Evolutionary conservation across 2,329 filamentous ascomycete genomes (phyloP), one percentile per base, ranked within the genome.

Genomic region (Tympanopsis confertula): DNA sequence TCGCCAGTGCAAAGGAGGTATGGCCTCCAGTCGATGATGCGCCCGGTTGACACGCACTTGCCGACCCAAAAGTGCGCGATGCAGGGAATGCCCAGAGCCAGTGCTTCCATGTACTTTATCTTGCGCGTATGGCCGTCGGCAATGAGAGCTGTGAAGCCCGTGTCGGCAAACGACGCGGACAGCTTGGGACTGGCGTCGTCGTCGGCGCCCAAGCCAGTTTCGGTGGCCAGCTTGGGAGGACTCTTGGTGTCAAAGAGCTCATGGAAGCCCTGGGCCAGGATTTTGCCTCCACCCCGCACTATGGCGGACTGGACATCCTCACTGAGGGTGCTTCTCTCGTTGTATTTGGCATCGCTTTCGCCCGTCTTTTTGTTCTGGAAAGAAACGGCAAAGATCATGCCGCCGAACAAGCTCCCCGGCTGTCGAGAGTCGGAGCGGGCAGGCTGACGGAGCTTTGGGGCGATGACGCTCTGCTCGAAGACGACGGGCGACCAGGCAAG

Each of bases 31-130:
- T 83, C 73, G 1, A 93, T 59, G 0, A 89, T 58, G 5, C 60
- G 53, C 4, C 67, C 64, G 20, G 74, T 73, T 1, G 66, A 57
- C 3, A 89, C 56, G 43, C 85, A 94, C 36, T 82, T 72, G 19
- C 74, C 68, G 35, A 94, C 65, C 89, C 91, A 98, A 39, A 80
- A 78, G 4, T 78, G 72, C 4, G 86, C 82, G 2, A 98, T 66
- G 50, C 88, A 94, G 0, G 91, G 91, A 0, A 98, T 61, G 1
- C 86, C 86, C 1, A 98, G 71, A 0, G 91, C 88, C 2, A 98
- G 71, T 0, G 91, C 91, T 59, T 96, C 88, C 69, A 96, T 84
- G 56, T 91, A 95, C 54, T 96, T 98, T 36, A 79, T 74, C 44
- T 86, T 87, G 35, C 89, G 78, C 5, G 84, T 91, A 54, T 94